Evolutionary conservation across 768 basidiomycete species (phyloP).

Genomic region (Neoboletus magnificus): DNA sequence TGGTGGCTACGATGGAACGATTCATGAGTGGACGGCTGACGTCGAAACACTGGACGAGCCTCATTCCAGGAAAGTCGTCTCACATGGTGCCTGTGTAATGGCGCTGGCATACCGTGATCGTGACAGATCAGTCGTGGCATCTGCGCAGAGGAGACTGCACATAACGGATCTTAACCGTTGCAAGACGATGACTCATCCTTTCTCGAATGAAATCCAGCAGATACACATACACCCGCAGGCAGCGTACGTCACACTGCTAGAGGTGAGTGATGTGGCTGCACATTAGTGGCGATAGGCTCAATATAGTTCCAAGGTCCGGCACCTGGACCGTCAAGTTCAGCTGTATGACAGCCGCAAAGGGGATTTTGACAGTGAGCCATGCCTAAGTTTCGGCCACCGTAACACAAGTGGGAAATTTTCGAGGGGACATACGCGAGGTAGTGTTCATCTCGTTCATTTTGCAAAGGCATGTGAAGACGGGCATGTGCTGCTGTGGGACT

Average conservation of each 20-base stretch:
- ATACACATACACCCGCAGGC: conserved; percentile 46
- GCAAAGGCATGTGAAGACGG: conserved; percentile 46
- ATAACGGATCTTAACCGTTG: conserved; percentile 39
- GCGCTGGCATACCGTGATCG: conserved; percentile 40
- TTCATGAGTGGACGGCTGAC: conserved; percentile 39
- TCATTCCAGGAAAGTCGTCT: conserved; percentile 27
- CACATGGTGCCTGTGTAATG: conserved; percentile 29
- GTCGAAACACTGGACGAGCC: conserved; percentile 20
- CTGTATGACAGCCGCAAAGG: conserved; percentile 45
- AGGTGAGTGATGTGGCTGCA: conserved; percentile 37
- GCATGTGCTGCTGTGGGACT: conserved; percentile 46
- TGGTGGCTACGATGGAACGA: conserved; percentile 45
- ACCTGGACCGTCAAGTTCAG: conserved; percentile 47
- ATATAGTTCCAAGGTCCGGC: conserved; percentile 39
- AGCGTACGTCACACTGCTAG: conserved; percentile 42
- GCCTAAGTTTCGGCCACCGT: conserved; percentile 44
- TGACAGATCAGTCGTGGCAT: conserved; percentile 36
- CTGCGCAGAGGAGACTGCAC: conserved; percentile 34
- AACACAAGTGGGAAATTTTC: conserved; percentile 22
- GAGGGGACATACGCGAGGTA: conserved; percentile 37
- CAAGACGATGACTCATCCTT: conserved; percentile 24
- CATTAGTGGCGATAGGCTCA: conserved; percentile 11
- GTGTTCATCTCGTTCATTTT: conserved; percentile 40
- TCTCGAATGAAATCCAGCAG: conserved; percentile 42
- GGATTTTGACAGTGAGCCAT: conserved; percentile 39